Evolutionary conservation across 2,329 filamentous ascomycete species (phyloP), one percentile per base, ranked within the genome.

Genomic region (Shiraia sp.): DNA sequence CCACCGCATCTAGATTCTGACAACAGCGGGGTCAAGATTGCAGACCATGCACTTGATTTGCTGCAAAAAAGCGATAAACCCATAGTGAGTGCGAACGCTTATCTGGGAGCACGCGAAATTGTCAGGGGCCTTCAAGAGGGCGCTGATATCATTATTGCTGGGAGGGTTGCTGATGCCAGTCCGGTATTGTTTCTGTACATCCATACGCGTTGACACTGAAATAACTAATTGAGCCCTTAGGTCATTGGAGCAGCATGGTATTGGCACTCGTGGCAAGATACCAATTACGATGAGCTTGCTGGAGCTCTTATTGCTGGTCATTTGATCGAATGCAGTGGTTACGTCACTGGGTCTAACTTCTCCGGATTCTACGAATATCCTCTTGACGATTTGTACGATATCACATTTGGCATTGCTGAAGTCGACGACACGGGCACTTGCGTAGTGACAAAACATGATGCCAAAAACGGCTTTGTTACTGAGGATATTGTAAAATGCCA

Each of bases 161-260:
- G 66, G 9, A 45, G 66, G 29, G 63, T 66, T 5, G 55, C 65
- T 14, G 65, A 69, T 42, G 64, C 63, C 2, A 63, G 54, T 45
- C 66, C 65, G 3, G 63, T 68, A 47, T n/a, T n/a, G n/a, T n/a
- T n/a, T n/a, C n/a, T n/a, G n/a, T n/a, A n/a, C n/a, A n/a, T n/a
- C n/a, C n/a, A n/a, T n/a, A n/a, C n/a, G n/a, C n/a, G n/a, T n/a
- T n/a, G n/a, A n/a, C n/a, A n/a, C n/a, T n/a, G n/a, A n/a, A n/a
- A n/a, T n/a, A n/a, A n/a, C 38, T 9, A 24, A 12, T 12, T 10
- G 5, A 14, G 1, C n/a, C 19, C 4, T 5, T 10, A 65, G 57
- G 77, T 80, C 0, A 80, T 82, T 42, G 80, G 75, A 0, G 77
- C 78, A 0, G 79, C 79, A 0, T 75, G 74, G 53, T 82, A 72